phyloP scores from a whole-genome alignment of 495 filamentous ascomycete genomes.

The Lasiosphaeria ovina region DNA sequence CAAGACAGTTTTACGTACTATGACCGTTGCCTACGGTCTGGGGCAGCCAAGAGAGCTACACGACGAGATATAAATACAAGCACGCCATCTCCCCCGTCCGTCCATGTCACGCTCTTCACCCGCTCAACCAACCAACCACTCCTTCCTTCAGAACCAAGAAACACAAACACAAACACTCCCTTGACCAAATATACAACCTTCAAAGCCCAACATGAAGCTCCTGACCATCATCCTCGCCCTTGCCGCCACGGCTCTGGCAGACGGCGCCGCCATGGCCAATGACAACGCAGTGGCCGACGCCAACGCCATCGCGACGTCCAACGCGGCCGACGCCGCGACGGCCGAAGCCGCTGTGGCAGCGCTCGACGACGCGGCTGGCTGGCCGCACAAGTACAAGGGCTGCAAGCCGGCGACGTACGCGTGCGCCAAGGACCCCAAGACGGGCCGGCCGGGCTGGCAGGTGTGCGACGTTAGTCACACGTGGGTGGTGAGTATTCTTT shows the following conservation, averaged over 20 bases:
- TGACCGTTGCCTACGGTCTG: no score
- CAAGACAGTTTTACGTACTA: no score
- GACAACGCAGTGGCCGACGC: not conserved
- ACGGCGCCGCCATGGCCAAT: not conserved
- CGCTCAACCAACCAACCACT: not conserved
- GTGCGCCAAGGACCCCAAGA: conserved; percentile 20
- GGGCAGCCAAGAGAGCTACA: no score
- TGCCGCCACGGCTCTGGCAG: conserved; percentile 21
- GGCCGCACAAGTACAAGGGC: not conserved
- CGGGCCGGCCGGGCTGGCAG: conserved; percentile 23
- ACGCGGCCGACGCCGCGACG: not conserved
- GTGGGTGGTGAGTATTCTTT: conserved; percentile 26
- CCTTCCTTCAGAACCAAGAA: not conserved
- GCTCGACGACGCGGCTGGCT: conserved; percentile 14
- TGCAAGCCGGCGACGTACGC: conserved; percentile 29
- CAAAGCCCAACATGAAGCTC: conserved; percentile 25
- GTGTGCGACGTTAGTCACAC: conserved; percentile 22
- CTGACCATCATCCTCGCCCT: conserved; percentile 18
- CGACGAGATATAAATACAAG: not conserved
- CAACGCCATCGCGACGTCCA: not conserved
- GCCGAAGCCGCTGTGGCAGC: conserved; percentile 14
- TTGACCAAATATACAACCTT: not conserved
- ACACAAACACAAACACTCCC: not conserved
- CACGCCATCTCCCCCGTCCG: not conserved
- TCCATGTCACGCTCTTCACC: not conserved